Evolutionary conservation across 192 early-diverging fungal genomes (phyloP), one percentile per base, ranked within the genome.

Genomic region (Backusella mclennaniae): DNA sequence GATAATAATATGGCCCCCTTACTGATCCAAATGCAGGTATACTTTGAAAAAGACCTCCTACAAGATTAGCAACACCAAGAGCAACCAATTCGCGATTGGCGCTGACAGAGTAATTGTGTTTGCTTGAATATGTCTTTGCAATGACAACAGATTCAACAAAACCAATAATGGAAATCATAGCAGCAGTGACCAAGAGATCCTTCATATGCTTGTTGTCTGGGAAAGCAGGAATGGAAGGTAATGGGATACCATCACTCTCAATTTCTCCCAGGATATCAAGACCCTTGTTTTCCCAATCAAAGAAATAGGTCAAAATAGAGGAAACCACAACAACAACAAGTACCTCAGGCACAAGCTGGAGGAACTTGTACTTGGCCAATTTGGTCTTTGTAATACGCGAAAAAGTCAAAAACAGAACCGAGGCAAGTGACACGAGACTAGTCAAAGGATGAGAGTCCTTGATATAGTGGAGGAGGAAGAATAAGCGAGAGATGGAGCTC

Each of bases 21-120:
- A 83, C 82, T 11, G 82, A 79, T 67, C 82, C 82, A 79, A 76
- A 83, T 21, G 82, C 77, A 31, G 82, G 82, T 29, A 79, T 79
- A 19, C 82, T 78, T 69, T 83, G 82, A 76, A 98, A 96, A 0
- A 95, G 82, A 23, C 92, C 90, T 35, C 95, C 93, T 46, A 95
- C 71, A 35, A 95, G 87, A 73, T 98, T 99, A 67, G 92, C 87
- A n/a, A 93, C 83, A 33, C 98, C 98, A 73, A 99, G 84, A 3
- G 97, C 98, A 42, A 99, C 97, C 38, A 99, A 87, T 82, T 99
- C 98, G 46, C 98, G 92, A 78, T 99, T 99, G 11, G 97, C 92
- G 15, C 93, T 95, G 49, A 98, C 93, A 7, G 92, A 84, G 77
- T 98, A 98, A 82, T 96, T 94, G 85, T 97, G 93, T 66, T 94